Base-by-base conservation (phyloP, 2,329 filamentous ascomycete genomes). In the Zymoseptoria tritici region DNA sequence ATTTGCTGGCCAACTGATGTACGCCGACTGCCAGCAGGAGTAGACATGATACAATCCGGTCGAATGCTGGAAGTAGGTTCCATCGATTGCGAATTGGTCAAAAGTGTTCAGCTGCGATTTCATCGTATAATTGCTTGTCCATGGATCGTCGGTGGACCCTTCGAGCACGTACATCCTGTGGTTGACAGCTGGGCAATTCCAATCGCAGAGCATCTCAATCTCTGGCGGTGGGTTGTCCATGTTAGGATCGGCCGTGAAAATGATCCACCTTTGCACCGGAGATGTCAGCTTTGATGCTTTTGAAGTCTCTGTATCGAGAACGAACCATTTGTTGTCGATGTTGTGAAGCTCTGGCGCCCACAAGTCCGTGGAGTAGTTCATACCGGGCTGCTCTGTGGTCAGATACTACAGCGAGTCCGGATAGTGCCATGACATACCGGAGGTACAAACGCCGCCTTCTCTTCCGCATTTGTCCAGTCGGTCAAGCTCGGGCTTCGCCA, bases 31-130 rank as follows among this genome's bases (percentile, higher is more conserved):
- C 71, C 75, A 76, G 65, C 75, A 77, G 20, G 69, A 72, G 62
- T 77, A 77, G 64, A 77, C 68, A 60, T 77, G 75, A 62, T 76
- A 77, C 1, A 76, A 67, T 0, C 72, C 71, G 5, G 71, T 69
- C 1, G 64, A 64, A 66, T 81, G 76, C 59, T 74, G 71, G 66
- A 81, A 80, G 68, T 81, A 82, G 0, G 79, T 82, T 0, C 79
- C 80, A 58, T 82, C 79, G 60, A 82, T 81, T 21, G 79, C 78
- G 63, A 82, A 82, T 60, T 82, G 79, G 62, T 81, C 74, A 63
- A 75, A 81, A 0, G 79, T 81, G 63, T 81, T 71, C 19, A 82
- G 72, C 64, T 80, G 71, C 49, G 74, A 66, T 57, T 80, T 80
- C 68, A 78, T 71, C 3, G 70, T 73, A 65, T 77, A 82, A 29